Conservation (phyloP, 2,329 filamentous ascomycete species). For the Sporothrix mexicana region DNA sequence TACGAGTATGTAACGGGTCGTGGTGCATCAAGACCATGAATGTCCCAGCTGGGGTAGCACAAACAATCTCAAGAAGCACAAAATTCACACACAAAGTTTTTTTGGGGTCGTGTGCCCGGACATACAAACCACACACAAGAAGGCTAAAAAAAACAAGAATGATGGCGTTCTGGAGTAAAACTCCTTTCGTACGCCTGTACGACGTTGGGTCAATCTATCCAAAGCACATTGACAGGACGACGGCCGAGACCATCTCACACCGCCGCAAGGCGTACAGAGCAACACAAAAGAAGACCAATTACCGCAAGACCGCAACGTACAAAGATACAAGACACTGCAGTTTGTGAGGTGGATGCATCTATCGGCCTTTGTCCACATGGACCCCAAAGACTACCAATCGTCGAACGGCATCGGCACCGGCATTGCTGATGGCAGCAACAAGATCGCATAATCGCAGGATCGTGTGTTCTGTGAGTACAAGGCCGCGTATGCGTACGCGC, state of each 20-base stretch:
- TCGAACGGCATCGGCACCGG: not conserved
- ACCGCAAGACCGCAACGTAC: not conserved
- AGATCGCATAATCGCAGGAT: not conserved
- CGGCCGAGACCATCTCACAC: not conserved
- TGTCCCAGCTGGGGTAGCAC: constrained; percentile 12
- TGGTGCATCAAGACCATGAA: not conserved
- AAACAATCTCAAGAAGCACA: not conserved
- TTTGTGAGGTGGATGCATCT: not conserved
- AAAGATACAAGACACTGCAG: not conserved
- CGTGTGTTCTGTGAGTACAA: not conserved
- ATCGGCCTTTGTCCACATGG: not conserved
- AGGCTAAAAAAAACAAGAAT: not conserved
- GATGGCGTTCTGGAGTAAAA: not conserved
- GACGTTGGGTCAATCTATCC: not conserved
- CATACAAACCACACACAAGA: not conserved
- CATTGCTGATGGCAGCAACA: not conserved
- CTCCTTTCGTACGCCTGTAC: not conserved
- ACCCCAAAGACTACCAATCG: not conserved
- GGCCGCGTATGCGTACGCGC: not conserved
- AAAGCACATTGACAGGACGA: constrained; percentile 24
- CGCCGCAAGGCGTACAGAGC: not conserved
- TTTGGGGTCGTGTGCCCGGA: no score
- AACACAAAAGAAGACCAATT: not conserved
- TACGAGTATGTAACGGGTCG: not conserved
- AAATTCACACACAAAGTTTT: no score